Percentiles rank a stretch among this genome's conserved stretches.
Conservation (phyloP, 2,329 filamentous ascomycete species). For the Fusarium sp. region DNA sequence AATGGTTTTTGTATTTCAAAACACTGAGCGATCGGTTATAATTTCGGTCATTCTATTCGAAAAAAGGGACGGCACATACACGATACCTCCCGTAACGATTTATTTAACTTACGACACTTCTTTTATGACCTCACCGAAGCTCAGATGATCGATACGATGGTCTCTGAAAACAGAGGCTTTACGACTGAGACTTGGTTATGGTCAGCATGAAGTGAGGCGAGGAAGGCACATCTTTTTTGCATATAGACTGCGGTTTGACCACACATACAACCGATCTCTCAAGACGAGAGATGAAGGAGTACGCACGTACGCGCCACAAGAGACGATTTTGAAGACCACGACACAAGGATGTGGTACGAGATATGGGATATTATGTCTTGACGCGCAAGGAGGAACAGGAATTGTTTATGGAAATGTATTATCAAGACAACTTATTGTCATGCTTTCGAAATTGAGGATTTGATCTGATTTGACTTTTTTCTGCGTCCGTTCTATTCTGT, state of each 20-base stretch:
- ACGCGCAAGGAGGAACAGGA: conserved; percentile 33
- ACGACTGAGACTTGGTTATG: conserved; percentile 1
- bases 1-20: conserved; percentile 44
- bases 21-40: conserved; percentile 37
- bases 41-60: conserved; percentile 41
- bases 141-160: conserved; percentile 28
- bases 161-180: conserved; percentile 32
- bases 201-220: conserved; percentile 27
- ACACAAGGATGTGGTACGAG: conserved; percentile 38
- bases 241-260: conserved; percentile 46
- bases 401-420: conserved; percentile 45
- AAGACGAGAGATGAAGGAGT: conserved; percentile 24
- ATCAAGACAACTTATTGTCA: conserved; percentile 38
- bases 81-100: conserved; percentile 20
- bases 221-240: conserved; percentile 37
- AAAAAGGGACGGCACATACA: conserved; percentile 31
- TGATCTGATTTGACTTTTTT: conserved; percentile 19
- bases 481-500: neutral
- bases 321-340: conserved; percentile 36
- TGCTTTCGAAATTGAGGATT: conserved; percentile 38
- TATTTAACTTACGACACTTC: conserved; percentile 4
- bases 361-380: conserved; percentile 37
- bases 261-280: conserved; percentile 35
- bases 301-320: conserved; percentile 36
- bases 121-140: neutral